phyloP scores from a whole-genome alignment of 2,329 filamentous ascomycete species.

The Aotearoamyces nothofagi region DNA sequence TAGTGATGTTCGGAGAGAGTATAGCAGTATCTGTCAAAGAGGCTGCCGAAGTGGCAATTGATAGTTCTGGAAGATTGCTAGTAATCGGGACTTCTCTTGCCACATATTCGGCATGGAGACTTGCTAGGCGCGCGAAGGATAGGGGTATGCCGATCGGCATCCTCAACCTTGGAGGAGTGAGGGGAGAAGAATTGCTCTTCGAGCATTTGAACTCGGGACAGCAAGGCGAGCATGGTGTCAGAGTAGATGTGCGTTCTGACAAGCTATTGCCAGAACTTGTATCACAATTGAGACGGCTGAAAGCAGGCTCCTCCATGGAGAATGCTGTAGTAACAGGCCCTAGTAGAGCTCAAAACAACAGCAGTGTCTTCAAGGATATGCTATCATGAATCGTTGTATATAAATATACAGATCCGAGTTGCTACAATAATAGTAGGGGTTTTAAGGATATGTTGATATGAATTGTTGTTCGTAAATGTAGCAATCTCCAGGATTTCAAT shows the following conservation, averaged over 20 bases:
- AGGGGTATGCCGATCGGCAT: conserved; percentile 75
- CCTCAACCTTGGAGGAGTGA: conserved; percentile 72
- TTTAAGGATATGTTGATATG: no score
- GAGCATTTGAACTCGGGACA: conserved; percentile 35
- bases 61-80: conserved; percentile 59
- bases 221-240: conserved; percentile 33
- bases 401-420: no score
- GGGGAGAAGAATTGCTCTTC: conserved; percentile 65
- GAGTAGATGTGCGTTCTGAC: conserved; percentile 42
- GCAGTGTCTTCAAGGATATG: conserved; percentile 40
- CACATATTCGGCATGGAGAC: conserved; percentile 86
- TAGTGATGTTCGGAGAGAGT: conserved; percentile 93
- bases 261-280: conserved; percentile 41
- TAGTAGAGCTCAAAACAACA: conserved; percentile 7
- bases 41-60: conserved; percentile 66
- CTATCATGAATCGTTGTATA: conserved; percentile 30
- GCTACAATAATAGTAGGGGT: no score
- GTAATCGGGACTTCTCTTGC: conserved; percentile 82
- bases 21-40: conserved; percentile 56
- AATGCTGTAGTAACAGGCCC: conserved; percentile 18
- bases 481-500: no score
- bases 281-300: conserved; percentile 27
- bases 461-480: no score
- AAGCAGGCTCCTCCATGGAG: conserved; percentile 12
- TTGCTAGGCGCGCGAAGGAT: conserved; percentile 73